Evolutionary conservation across 345 rosid genomes (phyloP).

Genomic region (Pistacia vera): DNA sequence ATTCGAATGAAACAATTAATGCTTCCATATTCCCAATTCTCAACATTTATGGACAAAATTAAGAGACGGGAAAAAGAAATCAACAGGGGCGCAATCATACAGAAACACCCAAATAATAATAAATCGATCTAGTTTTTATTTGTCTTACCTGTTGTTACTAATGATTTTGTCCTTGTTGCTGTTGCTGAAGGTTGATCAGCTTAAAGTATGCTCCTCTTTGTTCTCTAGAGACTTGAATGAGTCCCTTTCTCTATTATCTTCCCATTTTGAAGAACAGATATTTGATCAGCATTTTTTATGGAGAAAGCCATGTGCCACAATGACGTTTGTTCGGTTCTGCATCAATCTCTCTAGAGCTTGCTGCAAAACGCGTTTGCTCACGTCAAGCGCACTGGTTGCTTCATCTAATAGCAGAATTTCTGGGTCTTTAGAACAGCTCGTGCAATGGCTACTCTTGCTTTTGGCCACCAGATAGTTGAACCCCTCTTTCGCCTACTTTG

Average conservation of each 20-base stretch:
- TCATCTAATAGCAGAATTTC: conserved; percentile 86
- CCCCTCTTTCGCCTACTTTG: conserved; percentile 86
- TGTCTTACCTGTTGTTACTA: neutral
- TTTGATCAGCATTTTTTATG: conserved; percentile 76
- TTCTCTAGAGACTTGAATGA: conserved; percentile 70
- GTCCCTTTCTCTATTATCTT: conserved; percentile 82
- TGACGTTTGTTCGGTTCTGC: conserved; percentile 74
- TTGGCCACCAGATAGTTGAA: conserved; percentile 92
- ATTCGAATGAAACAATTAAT: neutral
- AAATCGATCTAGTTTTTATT: neutral
- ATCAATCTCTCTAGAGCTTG: conserved; percentile 88
- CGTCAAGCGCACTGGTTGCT: conserved; percentile 89
- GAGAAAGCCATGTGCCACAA: conserved; percentile 97
- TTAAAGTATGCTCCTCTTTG: conserved; percentile 78
- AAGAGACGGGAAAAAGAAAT: neutral
- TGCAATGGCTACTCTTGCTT: conserved; percentile 89
- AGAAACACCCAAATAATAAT: neutral
- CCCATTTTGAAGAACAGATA: conserved; percentile 79
- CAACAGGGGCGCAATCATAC: neutral
- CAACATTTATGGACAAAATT: neutral
- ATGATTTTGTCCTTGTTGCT: conserved; percentile 35
- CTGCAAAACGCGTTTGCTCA: conserved; percentile 76
- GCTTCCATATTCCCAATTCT: neutral
- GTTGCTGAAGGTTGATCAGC: conserved; percentile 82
- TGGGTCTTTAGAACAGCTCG: conserved; percentile 88